Evolutionary conservation across 164 flowering plant genomes (phyloP).

Genomic region (Euptelea pleiosperma): DNA sequence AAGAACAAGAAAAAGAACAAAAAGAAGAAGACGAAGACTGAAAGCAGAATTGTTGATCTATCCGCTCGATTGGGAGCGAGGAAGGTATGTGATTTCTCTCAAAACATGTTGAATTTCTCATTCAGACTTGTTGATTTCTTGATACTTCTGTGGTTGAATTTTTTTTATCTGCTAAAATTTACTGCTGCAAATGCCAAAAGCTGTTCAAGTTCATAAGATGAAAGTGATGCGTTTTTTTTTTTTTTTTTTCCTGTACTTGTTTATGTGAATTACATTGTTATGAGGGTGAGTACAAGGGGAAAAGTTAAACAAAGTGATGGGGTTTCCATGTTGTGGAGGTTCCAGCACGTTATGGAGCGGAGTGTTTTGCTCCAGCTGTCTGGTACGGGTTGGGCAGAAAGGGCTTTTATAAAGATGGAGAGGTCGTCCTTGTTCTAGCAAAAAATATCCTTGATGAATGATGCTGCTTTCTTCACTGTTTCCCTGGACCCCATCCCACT

Average conservation of each 20-base stretch:
- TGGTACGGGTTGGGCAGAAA: constrained; percentile 25
- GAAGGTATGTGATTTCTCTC: constrained; percentile 30
- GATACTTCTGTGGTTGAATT: too few species aligned
- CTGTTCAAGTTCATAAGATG: not conserved
- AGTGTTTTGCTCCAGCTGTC: constrained; percentile 33
- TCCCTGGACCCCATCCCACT: not conserved
- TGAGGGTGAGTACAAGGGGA: constrained; percentile 10
- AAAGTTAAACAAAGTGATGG: constrained; percentile 11
- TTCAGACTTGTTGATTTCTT: too few species aligned
- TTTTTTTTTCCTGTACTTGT: constrained; percentile 14
- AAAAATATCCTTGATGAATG: not conserved
- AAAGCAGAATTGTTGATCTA: too few species aligned
- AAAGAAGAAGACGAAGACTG: constrained; percentile 1
- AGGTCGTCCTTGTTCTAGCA: not conserved
- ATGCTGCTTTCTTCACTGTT: not conserved
- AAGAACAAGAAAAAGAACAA: constrained; percentile 15
- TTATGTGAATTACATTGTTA: constrained; percentile 11
- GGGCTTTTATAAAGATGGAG: not conserved
- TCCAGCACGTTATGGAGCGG: constrained; percentile 9
- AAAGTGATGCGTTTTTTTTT: constrained; percentile 6
- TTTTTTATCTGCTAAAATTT: too few species aligned
- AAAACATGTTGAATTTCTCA: too few species aligned
- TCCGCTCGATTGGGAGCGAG: too few species aligned
- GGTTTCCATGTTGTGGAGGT: constrained; percentile 17
- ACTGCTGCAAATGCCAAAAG: too few species aligned